Evolutionary conservation across 768 basidiomycete species (phyloP).

Genomic region (Gelatoporia subvermispora): DNA sequence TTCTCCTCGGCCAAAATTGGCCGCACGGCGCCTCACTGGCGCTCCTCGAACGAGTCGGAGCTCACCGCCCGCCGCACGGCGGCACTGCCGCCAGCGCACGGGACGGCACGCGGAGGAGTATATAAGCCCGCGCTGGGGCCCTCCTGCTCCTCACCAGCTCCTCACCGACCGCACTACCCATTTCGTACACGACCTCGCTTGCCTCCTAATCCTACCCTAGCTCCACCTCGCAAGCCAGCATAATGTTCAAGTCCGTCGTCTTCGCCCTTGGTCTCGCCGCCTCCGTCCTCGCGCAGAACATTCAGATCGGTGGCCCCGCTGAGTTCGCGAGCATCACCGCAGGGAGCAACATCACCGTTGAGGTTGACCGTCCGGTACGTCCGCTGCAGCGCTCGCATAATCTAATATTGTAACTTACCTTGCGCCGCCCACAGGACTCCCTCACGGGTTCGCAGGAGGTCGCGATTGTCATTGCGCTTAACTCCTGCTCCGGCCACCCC

Average conservation of each 20-base stretch:
- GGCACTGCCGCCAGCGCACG: too few species aligned
- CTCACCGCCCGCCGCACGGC: too few species aligned
- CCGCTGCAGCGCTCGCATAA: not conserved
- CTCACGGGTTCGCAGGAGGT: conserved; percentile 29
- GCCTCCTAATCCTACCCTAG: too few species aligned
- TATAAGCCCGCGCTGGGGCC: too few species aligned
- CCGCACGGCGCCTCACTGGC: too few species aligned
- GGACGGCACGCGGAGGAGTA: too few species aligned
- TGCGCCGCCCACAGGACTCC: conserved; percentile 19
- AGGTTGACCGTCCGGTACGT: conserved; percentile 30
- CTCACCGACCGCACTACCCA: too few species aligned
- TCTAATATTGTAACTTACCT: not conserved
- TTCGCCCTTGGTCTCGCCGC: conserved; percentile 16
- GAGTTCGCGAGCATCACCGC: conserved; percentile 17
- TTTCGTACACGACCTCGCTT: too few species aligned
- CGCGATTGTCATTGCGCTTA: conserved; percentile 28
- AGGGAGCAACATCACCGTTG: conserved; percentile 27
- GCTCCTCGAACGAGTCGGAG: too few species aligned
- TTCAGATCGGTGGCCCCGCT: conserved; percentile 26
- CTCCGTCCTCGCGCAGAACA: conserved; percentile 24
- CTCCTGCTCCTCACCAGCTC: too few species aligned
- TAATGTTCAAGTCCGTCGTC: conserved; percentile 10
- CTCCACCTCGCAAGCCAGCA: too few species aligned
- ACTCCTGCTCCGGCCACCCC: conserved; percentile 16
- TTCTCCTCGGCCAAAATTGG: too few species aligned